A percentile compares a stretch with the other conserved stretches of the same genome.
These are phyloP conservation scores for Triangularia setosa DNA, from an alignment of 2,329 filamentous ascomycete genomes.

Conservation along the genomic window DNA sequence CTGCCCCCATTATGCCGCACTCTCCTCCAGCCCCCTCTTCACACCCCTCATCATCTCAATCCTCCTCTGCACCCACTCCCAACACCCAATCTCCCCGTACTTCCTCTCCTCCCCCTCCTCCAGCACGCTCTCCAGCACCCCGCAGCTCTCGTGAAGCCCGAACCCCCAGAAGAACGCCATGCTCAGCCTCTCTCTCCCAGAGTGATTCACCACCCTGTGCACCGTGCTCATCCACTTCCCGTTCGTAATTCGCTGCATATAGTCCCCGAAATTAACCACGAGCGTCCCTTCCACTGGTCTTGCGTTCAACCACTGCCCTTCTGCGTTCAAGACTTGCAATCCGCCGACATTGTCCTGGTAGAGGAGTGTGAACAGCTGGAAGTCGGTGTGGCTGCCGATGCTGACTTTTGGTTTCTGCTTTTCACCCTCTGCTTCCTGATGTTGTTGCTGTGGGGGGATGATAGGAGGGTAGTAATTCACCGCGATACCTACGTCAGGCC, in stretches of 20 bases:
- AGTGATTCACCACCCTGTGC: slow-evolving; percentile 44
- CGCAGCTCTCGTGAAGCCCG: slow-evolving; percentile 38
- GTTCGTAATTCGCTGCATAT: slow-evolving; percentile 49
- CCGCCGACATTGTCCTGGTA: slow-evolving; percentile 42
- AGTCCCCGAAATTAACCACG: slow-evolving; percentile 51
- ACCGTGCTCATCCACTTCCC: slow-evolving; percentile 46
- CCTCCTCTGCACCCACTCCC: slow-evolving; percentile 37
- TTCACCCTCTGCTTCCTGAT: slow-evolving; percentile 24
- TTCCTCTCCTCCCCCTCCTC: slow-evolving; percentile 32
- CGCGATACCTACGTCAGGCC: slow-evolving; percentile 44
- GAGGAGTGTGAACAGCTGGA: slow-evolving; percentile 48
- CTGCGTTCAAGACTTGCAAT: slow-evolving; percentile 40
- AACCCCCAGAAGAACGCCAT: slow-evolving; percentile 47
- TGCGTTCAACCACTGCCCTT: slow-evolving; percentile 41
- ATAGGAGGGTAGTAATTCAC: slow-evolving; percentile 41
- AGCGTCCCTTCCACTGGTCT: slow-evolving; percentile 39
- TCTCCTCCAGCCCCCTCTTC: not conserved
- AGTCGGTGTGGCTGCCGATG: slow-evolving; percentile 51
- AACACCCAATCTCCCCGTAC: slow-evolving; percentile 39
- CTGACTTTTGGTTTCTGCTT: slow-evolving; percentile 31
- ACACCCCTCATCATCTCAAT: slow-evolving; percentile 30
- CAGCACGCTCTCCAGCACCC: slow-evolving; percentile 37
- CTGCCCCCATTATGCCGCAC: not conserved
- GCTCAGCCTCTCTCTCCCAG: slow-evolving; percentile 38
- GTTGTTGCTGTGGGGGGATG: slow-evolving; percentile 27